phyloP scores from a whole-genome alignment of 805 yeast species.

The Metschnikowia cubensis region DNA sequence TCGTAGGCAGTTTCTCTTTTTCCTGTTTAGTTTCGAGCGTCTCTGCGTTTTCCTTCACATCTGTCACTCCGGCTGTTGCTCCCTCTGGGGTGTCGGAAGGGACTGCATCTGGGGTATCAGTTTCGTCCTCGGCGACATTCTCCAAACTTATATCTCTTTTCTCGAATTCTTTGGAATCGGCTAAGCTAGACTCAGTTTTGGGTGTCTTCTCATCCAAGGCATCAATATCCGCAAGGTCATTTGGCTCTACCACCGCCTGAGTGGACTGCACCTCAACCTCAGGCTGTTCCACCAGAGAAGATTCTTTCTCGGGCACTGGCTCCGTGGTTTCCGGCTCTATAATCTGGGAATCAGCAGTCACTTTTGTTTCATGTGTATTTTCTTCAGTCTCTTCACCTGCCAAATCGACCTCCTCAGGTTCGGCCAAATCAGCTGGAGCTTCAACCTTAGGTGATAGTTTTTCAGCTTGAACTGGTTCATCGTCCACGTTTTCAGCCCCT shows the following conservation, averaged over 20 bases:
- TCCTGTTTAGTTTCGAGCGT: slow-evolving; percentile 4
- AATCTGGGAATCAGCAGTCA: background rate
- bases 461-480: background rate
- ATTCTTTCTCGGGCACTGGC: slow-evolving; percentile 3
- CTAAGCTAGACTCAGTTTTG: background rate
- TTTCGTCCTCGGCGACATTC: background rate
- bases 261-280: background rate
- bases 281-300: background rate
- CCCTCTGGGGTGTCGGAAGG: background rate
- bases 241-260: background rate
- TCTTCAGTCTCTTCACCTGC: background rate
- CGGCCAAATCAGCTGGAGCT: background rate
- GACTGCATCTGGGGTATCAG: background rate
- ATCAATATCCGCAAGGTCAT: slow-evolving; percentile 2
- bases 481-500: background rate
- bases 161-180: background rate
- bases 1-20: slow-evolving; percentile 13
- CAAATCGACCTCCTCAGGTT: too few species aligned
- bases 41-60: background rate
- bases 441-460: background rate
- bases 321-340: slow-evolving; percentile 1
- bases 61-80: background rate
- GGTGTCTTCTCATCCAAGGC: slow-evolving; percentile 9
- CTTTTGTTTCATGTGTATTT: too few species aligned
- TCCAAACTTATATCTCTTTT: slow-evolving; percentile 1